Evolutionary conservation across 1,139 yeast genomes (phyloP), one percentile per base, ranked within the genome.

Genomic region (Blastobotrys indianensis): DNA sequence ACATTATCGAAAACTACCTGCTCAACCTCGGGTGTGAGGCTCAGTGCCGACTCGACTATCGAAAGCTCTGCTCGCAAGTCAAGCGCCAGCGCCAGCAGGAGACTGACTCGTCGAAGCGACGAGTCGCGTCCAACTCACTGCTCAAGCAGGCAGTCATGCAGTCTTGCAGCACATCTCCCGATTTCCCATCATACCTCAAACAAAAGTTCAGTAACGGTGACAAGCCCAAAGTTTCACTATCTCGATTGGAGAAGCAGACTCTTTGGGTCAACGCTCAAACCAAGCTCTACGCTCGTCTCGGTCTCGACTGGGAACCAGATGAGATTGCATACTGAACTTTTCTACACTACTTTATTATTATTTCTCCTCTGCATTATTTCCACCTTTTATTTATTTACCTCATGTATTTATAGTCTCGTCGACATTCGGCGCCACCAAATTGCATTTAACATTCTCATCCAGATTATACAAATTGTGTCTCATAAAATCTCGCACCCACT

Each of bases 11-110:
- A 53, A 80, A 80, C 62, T 81, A 76, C 57, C 58, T 80, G 42
- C 62, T 81, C 37, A 80, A 79, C 58, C 68, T 81, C 32, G 85
- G 79, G 2, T 82, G 82, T 41, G 87, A 81, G 57, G 80, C 82
- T 10, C 85, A 81, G 58, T 80, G 85, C 54, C 70, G 85, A 29
- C 64, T 67, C 37, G 84, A 80, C 56, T 80, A 77, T 58, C 76
- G 76, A 55, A 65, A 66, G 47, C 63, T 67, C 28, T 75, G 80
- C 52, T 61, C 69, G 30, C 68, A 54, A 33, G 50, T 62, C 44
- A 67, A 73, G 52, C 64, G 64, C 52, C 71, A 72, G 54, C 72
- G 66, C 53, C 64, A 66, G 58, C 34, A 30, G 6, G 41, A 42
- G 39, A 66, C 67, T 38, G 40, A 32, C 4, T 30, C 51, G 7